Base-by-base conservation (phyloP, 2,329 filamentous ascomycete genomes). In the Trichophyton verrucosum region DNA sequence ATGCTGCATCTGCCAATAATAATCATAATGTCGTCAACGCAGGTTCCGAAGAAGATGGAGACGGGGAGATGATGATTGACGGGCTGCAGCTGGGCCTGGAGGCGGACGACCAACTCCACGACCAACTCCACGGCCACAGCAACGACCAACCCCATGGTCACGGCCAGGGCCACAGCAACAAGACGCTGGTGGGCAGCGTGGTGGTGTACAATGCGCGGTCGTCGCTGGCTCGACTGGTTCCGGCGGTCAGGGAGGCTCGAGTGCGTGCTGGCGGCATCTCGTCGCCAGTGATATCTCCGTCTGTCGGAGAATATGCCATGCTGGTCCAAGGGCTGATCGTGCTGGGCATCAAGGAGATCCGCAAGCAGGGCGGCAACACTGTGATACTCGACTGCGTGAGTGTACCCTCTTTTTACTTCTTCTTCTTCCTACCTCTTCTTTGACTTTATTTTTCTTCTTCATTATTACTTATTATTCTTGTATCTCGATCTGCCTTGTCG, bases 341-440 rank as follows among this genome's bases (percentile, higher is more conserved):
- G 63, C 83, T 95, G 75, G 89, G 88, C 0, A 84, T 94, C 68
- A 82, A 88, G 61, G 89, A 94, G 74, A 88, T 90, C 72, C 92
- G 91, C 73, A 82, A 82, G 66, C 83, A 91, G 70, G 88, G 87
- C 63, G 85, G 87, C 58, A 81, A 82, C 65, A 85, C 85, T 62
- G 88, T 86, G 59, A 77, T 95, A 55, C 74, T 95, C 61, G 89
- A 90, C 71, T 91, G 88, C 82, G 89, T 94, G 76, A 78, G 86
- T 64, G n/a, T 30, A 24, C 20, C 53, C 11, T 47, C 15, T 20
- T 47, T n/a, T 47, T 24, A 33, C 42, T 47, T n/a, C n/a, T 47
- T 8, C 3, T 15, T 30, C 20, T 44, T 40, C 13, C 49, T 3
- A 27, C 58, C 30, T 58, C 49, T 22, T 30, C 42, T 22, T 27